These are phyloP conservation scores for Aureobasidium vineae DNA, from an alignment of 2,329 filamentous ascomycete species.

Conservation along the genomic window DNA sequence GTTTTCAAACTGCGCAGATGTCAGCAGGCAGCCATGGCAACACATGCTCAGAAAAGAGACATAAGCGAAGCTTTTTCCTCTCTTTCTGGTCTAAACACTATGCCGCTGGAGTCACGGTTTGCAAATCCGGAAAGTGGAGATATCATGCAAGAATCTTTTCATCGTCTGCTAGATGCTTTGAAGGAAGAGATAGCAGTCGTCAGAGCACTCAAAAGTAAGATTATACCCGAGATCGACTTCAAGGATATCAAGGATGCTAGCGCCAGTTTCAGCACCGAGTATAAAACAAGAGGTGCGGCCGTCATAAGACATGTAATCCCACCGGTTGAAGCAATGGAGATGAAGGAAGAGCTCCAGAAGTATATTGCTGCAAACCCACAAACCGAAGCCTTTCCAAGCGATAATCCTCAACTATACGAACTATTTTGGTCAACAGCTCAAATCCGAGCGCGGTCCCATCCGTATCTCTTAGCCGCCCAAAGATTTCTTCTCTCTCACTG, in stretches of 20 bases:
- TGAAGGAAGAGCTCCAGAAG: slow-evolving; percentile 47
- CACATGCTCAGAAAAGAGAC: slow-evolving; percentile 57
- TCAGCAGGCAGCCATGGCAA: slow-evolving; percentile 13
- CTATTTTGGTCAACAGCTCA: slow-evolving; percentile 52
- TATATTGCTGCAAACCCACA: slow-evolving; percentile 51
- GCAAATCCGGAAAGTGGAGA: too few relatives aligned
- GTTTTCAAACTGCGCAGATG: not conserved
- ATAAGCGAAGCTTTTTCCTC: too few relatives aligned
- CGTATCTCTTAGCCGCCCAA: slow-evolving; percentile 48
- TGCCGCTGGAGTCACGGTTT: too few relatives aligned
- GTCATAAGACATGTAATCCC: slow-evolving; percentile 48
- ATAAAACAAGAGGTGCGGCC: slow-evolving; percentile 57
- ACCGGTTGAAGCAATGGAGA: slow-evolving; percentile 44
- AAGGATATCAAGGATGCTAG: slow-evolving; percentile 49
- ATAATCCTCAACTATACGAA: slow-evolving; percentile 52
- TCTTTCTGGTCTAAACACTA: too few relatives aligned
- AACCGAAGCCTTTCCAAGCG: slow-evolving; percentile 47
- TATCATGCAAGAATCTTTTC: slow-evolving; percentile 48
- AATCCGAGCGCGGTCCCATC: slow-evolving; percentile 48
- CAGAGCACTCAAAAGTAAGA: slow-evolving; percentile 41
- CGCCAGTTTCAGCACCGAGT: slow-evolving; percentile 55
- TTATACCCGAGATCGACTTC: slow-evolving; percentile 50
- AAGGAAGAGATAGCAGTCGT: slow-evolving; percentile 49
- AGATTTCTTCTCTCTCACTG: slow-evolving; percentile 51
- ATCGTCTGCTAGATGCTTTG: slow-evolving; percentile 45